Percentiles rank a stretch among this genome's conserved stretches.
These are phyloP conservation scores for Agrostemma githago DNA, from an alignment of 148 eudicot genomes.

Conservation along the genomic window DNA sequence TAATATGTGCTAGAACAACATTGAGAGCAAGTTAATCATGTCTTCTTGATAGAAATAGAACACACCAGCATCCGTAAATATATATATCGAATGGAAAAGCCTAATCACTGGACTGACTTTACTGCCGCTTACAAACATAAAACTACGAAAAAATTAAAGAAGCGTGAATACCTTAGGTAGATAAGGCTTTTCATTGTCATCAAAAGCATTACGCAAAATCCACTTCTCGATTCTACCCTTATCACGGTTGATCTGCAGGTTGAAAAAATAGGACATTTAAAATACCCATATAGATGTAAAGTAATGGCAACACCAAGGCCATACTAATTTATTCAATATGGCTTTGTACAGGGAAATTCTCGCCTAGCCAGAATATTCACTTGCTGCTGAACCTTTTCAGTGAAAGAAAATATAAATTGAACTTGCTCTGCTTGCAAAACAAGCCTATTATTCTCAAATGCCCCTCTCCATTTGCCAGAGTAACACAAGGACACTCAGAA, in stretches of 20 bases:
- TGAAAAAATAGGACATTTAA: neutral
- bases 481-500: neutral
- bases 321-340: neutral
- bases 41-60: neutral
- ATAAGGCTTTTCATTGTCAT: constrained; percentile 75
- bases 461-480: too few species aligned
- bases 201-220: constrained; percentile 89
- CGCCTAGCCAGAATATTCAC: neutral
- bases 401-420: neutral
- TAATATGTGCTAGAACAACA: constrained; percentile 62
- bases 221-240: constrained; percentile 92
- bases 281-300: neutral
- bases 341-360: neutral
- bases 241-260: constrained; percentile 63
- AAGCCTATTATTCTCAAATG: neutral
- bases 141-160: neutral
- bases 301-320: neutral
- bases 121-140: neutral
- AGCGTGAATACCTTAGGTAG: constrained; percentile 65
- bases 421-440: neutral
- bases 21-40: constrained; percentile 9
- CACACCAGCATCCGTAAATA: neutral
- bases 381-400: neutral
- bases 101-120: neutral
- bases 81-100: neutral